Evolutionary conservation across 352 stramenopile species (phyloP).

Genomic region (Peronospora farinosa): DNA sequence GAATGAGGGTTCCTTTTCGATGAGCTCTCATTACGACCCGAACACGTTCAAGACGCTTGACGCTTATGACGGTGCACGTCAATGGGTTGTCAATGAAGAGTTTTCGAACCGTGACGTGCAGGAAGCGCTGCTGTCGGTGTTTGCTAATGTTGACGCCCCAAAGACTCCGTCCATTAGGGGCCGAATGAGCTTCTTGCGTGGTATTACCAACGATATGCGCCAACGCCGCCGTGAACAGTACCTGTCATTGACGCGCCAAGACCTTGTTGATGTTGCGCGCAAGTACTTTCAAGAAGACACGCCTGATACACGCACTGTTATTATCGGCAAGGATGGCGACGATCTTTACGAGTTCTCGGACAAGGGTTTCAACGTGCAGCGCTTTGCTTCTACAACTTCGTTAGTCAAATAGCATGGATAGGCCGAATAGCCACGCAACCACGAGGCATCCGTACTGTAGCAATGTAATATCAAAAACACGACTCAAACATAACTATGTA

Average conservation of each 20-base stretch:
- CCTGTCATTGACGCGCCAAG: slow-evolving; percentile 33
- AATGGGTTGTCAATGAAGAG: slow-evolving; percentile 41
- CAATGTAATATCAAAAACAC: neutral
- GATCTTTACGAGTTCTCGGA: slow-evolving; percentile 36
- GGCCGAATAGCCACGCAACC: neutral
- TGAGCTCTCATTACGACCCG: slow-evolving; percentile 82
- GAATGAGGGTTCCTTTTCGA: slow-evolving; percentile 69
- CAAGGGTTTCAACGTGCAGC: slow-evolving; percentile 37
- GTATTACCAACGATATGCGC: slow-evolving; percentile 81
- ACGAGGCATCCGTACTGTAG: too few species aligned
- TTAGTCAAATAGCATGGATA: slow-evolving; percentile 5
- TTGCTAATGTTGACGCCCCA: slow-evolving; percentile 67
- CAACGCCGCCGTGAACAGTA: slow-evolving; percentile 68
- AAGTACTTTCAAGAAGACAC: slow-evolving; percentile 41
- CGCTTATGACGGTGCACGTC: slow-evolving; percentile 51
- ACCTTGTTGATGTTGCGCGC: slow-evolving; percentile 49
- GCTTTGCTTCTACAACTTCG: slow-evolving; percentile 22
- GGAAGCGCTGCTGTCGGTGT: slow-evolving; percentile 75
- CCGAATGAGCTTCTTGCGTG: slow-evolving; percentile 67
- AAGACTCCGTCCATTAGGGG: slow-evolving; percentile 71
- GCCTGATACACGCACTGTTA: slow-evolving; percentile 35
- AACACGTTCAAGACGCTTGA: slow-evolving; percentile 77
- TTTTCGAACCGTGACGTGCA: slow-evolving; percentile 74
- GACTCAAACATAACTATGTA: slow-evolving; percentile 28
- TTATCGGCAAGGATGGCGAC: slow-evolving; percentile 57